These are phyloP conservation scores for Clavispora santaluciae DNA, from an alignment of 805 yeast genomes.

Conservation along the genomic window DNA sequence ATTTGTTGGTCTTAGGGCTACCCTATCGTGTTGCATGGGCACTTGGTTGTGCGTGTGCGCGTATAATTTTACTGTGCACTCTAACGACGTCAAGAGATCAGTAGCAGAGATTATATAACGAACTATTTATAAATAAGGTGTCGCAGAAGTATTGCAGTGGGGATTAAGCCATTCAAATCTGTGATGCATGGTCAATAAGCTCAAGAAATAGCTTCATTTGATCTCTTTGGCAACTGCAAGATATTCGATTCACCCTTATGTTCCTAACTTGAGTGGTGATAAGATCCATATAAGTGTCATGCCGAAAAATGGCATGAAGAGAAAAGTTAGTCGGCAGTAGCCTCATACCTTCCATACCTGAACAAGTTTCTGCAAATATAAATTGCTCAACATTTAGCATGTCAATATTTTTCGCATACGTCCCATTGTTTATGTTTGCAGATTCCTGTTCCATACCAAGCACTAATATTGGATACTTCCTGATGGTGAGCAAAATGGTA, in stretches of 20 bases:
- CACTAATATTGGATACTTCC: background rate
- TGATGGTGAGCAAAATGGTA: background rate
- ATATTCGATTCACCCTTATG: no score
- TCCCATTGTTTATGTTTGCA: background rate
- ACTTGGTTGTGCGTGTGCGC: no score
- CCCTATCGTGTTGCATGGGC: no score
- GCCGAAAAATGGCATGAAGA: background rate
- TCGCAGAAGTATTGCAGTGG: no score
- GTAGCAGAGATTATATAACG: no score
- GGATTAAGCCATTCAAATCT: no score
- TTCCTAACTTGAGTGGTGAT: background rate
- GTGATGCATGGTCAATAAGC: constrained; percentile 2
- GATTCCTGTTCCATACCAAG: background rate
- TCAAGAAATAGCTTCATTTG: background rate
- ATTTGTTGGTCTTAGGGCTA: no score
- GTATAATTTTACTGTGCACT: no score
- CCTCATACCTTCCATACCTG: no score
- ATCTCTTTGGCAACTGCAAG: constrained; percentile 2
- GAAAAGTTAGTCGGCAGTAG: no score
- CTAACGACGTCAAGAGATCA: no score
- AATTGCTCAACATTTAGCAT: background rate
- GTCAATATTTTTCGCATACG: background rate
- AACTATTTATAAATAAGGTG: no score
- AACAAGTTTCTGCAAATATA: background rate
- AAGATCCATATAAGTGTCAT: background rate